Evolutionary conservation across 257 asterid genomes (phyloP).

Genomic region (Nicotiana paniculata): DNA sequence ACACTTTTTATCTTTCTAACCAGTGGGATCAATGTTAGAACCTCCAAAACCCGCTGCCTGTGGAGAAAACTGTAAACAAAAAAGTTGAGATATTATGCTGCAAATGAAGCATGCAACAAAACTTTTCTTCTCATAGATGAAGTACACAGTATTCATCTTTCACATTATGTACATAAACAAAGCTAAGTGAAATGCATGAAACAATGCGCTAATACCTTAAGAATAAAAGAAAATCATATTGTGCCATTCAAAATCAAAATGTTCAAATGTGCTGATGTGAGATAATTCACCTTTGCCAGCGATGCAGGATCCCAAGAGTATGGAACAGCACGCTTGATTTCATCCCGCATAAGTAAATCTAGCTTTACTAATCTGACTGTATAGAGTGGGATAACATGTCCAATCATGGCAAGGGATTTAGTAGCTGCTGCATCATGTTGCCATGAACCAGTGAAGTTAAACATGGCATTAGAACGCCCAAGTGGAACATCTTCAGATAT

Average conservation of each 20-base stretch:
- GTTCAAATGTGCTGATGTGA: no score
- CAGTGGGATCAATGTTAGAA: no score
- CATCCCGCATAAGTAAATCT: slow-evolving; percentile 54
- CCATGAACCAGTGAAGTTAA: slow-evolving; percentile 94
- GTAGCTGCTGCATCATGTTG: slow-evolving; percentile 87
- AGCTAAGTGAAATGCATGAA: no score
- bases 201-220: not conserved
- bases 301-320: slow-evolving; percentile 97
- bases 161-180: no score
- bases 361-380: slow-evolving; percentile 39
- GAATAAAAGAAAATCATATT: not conserved
- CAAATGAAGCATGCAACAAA: no score
- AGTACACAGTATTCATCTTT: no score
- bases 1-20: no score
- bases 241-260: not conserved
- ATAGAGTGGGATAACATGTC: slow-evolving; percentile 57
- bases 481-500: slow-evolving; percentile 58
- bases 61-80: no score
- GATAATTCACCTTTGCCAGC: slow-evolving; percentile 29
- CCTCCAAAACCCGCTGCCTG: no score
- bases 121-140: no score
- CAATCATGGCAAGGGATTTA: slow-evolving; percentile 89
- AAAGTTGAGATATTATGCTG: no score
- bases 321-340: slow-evolving; percentile 82
- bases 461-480: slow-evolving; percentile 97